Base-by-base conservation (phyloP, 192 early-diverging fungal species). In the Spizellomyces punctatus region DNA sequence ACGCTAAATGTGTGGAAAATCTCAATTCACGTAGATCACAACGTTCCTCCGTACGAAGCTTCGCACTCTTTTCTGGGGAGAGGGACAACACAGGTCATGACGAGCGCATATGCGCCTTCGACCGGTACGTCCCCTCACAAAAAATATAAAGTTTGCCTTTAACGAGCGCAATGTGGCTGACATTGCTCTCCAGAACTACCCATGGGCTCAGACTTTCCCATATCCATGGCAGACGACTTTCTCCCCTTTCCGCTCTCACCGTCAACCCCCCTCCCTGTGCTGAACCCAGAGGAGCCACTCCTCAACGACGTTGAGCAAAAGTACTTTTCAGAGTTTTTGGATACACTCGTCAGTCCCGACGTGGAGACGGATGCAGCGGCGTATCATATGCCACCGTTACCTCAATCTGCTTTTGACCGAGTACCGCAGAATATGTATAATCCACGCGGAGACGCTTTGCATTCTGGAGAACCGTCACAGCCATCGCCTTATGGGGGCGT, bases 321-420 rank as follows among this genome's bases (percentile, higher is more conserved):
- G 71, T 72, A 72, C 63, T 72, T 72, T 72, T 63, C 71, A 5
- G 71, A 72, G 52, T 72, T 72, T 46, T 44, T 72, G 62, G 71
- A 64, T 21, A 54, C 47, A 6, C 50, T 71, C 48, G 54, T 21
- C 42, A 57, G 56, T 10, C 69, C 59, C 9, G 69, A 71, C 21
- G 69, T 64, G 10, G 27, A 36, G 0, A 36, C 27, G 27, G 27
- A 36, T 36, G 27, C 27, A 36, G 27, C 27, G 27, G 16, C 52
- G 52, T 36, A 36, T 36, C 27, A 36, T 36, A 36, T 36, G 27
- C 27, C 27, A 36, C 27, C 27, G 22, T 41, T 36, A 41, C 42
- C 17, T 6, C 59, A 61, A 5, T 41, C 14, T 17, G 16, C 16
- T 61, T 41, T 27, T 27, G 17, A 14, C 36, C 36, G 17, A 36